phyloP scores from a whole-genome alignment of 2,329 filamentous ascomycete genomes.

The Aspergillus pseudoglaucus region DNA sequence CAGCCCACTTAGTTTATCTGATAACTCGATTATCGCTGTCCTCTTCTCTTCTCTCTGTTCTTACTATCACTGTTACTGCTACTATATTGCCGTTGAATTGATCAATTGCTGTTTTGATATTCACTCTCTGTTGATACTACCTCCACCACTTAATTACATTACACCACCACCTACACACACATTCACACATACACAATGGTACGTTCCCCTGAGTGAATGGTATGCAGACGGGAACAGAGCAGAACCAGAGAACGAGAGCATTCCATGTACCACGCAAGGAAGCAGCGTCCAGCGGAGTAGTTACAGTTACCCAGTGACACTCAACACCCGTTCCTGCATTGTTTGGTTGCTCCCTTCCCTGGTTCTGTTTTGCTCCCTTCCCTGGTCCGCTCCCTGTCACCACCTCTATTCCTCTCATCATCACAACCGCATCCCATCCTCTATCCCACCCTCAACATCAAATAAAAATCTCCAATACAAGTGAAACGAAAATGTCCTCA shows the following conservation, averaged over 20 bases:
- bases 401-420: background rate
- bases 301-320: no score
- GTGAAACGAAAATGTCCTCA: constrained; percentile 22
- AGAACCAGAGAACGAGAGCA: background rate
- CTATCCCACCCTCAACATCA: background rate
- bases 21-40: no score
- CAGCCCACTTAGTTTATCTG: no score
- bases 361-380: background rate
- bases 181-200: background rate
- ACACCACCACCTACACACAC: no score
- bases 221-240: background rate
- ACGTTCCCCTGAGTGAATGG: background rate
- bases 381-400: background rate
- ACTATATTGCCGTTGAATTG: no score
- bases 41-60: no score
- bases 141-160: no score
- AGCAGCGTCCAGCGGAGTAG: no score
- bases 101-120: no score
- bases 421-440: constrained; percentile 1
- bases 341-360: background rate
- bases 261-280: background rate
- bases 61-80: no score
- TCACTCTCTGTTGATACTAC: no score
- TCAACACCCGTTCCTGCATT: no score
- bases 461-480: background rate